These are phyloP conservation scores for Rhizopogon salebrosus DNA, from an alignment of 768 basidiomycete species.

Conservation along the genomic window DNA sequence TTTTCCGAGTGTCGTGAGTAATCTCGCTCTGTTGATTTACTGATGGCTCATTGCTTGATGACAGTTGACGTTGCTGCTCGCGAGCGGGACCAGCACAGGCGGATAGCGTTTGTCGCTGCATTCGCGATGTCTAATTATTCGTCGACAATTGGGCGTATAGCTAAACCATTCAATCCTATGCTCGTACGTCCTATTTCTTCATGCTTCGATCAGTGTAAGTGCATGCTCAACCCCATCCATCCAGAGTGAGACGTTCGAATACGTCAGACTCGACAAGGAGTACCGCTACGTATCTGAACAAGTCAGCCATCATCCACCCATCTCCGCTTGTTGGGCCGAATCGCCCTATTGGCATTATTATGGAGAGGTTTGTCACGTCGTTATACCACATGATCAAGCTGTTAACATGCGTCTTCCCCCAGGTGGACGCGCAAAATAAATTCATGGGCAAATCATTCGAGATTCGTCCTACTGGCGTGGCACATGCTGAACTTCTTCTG, in stretches of 20 bases:
- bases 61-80: constrained; percentile 80
- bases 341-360: constrained; percentile 87
- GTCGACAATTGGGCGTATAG: constrained; percentile 92
- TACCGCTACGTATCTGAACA: constrained; percentile 95
- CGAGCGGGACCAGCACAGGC: constrained; percentile 70
- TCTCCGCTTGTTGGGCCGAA: constrained; percentile 94
- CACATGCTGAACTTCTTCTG: constrained; percentile 79
- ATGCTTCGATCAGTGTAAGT: too few relatives aligned
- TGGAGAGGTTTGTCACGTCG: constrained; percentile 56
- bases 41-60: constrained; percentile 5
- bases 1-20: constrained; percentile 85
- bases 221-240: background rate
- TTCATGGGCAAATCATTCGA: constrained; percentile 97
- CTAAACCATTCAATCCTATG: constrained; percentile 97
- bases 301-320: constrained; percentile 96
- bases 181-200: constrained; percentile 45
- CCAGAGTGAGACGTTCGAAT: constrained; percentile 92
- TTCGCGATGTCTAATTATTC: constrained; percentile 99
- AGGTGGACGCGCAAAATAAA: constrained; percentile 96
- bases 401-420: background rate
- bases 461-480: constrained; percentile 92
- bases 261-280: constrained; percentile 79
- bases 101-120: constrained; percentile 89
- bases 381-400: background rate
- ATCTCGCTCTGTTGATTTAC: background rate